These are phyloP conservation scores for Sugiyamaella xylanicola DNA, from an alignment of 1,139 yeast genomes.

Conservation along the genomic window DNA sequence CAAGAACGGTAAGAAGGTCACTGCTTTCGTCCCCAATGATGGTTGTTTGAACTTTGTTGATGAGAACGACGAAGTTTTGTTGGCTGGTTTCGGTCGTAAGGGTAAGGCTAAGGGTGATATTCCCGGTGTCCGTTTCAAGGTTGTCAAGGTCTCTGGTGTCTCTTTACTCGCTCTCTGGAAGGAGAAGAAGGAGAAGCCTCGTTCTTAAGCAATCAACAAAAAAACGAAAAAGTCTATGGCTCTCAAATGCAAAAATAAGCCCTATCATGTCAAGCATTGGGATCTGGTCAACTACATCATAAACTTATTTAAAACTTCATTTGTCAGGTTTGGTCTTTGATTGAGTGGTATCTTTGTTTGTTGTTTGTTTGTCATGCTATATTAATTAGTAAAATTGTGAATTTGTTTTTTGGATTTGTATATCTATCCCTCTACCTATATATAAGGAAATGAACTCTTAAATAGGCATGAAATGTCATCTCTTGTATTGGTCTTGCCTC, in stretches of 20 bases:
- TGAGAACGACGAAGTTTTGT: slow-evolving; percentile 98
- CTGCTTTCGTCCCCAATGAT: slow-evolving; percentile 99
- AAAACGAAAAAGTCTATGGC: background rate
- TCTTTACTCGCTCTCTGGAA: slow-evolving; percentile 99
- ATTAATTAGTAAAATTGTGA: slow-evolving; percentile 15
- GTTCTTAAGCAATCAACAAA: slow-evolving; percentile 67
- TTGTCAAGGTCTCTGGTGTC: slow-evolving; percentile 99
- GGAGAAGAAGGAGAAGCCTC: slow-evolving; percentile 99
- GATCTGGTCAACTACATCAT: slow-evolving; percentile 11
- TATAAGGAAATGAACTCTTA: slow-evolving; percentile 21
- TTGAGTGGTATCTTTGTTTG: background rate
- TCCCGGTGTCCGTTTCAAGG: slow-evolving; percentile 99
- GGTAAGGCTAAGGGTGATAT: slow-evolving; percentile 99
- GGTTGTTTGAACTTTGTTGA: slow-evolving; percentile 99
- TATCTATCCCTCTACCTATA: slow-evolving; percentile 18
- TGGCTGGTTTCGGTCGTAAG: slow-evolving; percentile 99
- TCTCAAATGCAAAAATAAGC: background rate
- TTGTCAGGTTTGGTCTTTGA: slow-evolving; percentile 9
- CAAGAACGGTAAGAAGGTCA: slow-evolving; percentile 99
- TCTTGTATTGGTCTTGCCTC: background rate
- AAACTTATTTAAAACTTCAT: slow-evolving; percentile 15
- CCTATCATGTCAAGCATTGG: background rate
- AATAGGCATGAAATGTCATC: slow-evolving; percentile 7
- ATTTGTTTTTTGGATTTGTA: slow-evolving; percentile 13
- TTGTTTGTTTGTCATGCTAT: slow-evolving; percentile 5